Percentiles rank a stretch among this genome's conserved stretches.
These are phyloP conservation scores for Tylopilus sp. DNA, from an alignment of 768 basidiomycete species.

Conservation along the genomic window DNA sequence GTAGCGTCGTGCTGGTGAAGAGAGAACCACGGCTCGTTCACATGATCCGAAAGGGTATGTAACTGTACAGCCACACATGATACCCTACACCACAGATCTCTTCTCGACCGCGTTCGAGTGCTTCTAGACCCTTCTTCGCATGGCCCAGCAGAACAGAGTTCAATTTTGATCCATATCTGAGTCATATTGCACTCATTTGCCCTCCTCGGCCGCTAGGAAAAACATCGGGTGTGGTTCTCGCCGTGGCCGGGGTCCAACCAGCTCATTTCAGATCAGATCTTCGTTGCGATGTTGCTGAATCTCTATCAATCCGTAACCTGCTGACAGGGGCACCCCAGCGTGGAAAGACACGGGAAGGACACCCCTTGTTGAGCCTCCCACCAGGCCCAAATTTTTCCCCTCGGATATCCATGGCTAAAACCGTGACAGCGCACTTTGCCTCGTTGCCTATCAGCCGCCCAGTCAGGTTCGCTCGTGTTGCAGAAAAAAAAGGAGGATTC, in stretches of 20 bases:
- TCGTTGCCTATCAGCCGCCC: not conserved
- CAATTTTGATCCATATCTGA: not conserved
- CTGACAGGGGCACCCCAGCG: constrained; percentile 29
- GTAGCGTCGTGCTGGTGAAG: not conserved
- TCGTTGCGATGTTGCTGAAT: constrained; percentile 25
- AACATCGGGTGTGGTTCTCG: not conserved
- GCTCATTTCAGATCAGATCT: constrained; percentile 20
- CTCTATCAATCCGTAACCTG: constrained; percentile 8
- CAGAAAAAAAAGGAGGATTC: not conserved
- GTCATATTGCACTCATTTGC: not conserved
- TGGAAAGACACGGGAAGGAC: constrained; percentile 23
- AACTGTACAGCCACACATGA: constrained; percentile 21
- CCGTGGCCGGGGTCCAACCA: constrained; percentile 20
- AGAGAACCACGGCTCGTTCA: not conserved
- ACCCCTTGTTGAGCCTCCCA: constrained; percentile 16
- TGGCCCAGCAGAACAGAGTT: constrained; percentile 2
- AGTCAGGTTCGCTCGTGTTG: not conserved
- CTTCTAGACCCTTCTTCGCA: not conserved
- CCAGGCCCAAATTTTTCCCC: constrained; percentile 3
- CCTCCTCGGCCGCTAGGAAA: constrained; percentile 3
- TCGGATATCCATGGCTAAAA: constrained; percentile 17
- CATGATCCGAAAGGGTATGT: not conserved
- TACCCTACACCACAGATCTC: not conserved
- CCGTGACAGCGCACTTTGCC: not conserved
- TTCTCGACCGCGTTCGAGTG: not conserved